Evolutionary conservation across 2,329 filamentous ascomycete genomes (phyloP).

Genomic region (Alternaria sp.): DNA sequence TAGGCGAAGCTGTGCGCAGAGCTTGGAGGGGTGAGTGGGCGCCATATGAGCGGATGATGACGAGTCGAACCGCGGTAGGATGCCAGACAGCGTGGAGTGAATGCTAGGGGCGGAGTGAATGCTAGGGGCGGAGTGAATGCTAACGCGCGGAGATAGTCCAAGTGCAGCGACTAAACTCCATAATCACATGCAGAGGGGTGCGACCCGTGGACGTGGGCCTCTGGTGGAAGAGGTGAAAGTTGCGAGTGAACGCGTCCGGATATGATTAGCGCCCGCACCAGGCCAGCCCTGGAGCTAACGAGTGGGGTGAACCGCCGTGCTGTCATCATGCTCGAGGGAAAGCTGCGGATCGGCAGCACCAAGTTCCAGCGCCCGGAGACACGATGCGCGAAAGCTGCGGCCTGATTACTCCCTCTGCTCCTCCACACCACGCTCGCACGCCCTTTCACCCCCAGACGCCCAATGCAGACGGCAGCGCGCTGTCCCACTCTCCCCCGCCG

Average conservation of each 20-base stretch:
- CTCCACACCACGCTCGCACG: background rate
- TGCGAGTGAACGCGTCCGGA: constrained; percentile 13
- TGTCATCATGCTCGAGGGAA: constrained; percentile 20
- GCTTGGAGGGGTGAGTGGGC: constrained; percentile 5
- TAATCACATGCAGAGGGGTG: constrained; percentile 20
- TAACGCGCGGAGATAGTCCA: constrained; percentile 15
- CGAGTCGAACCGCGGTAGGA: background rate
- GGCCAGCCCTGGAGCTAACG: constrained; percentile 10
- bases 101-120: constrained; percentile 16
- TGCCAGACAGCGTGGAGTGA: background rate
- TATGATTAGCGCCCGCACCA: constrained; percentile 9
- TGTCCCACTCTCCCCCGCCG: constrained; percentile 8
- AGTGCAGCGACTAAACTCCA: constrained; percentile 7
- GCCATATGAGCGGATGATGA: constrained; percentile 21
- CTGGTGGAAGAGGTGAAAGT: constrained; percentile 6
- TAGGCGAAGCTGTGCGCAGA: constrained; percentile 13
- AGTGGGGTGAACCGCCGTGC: constrained; percentile 7
- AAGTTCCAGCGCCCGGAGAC: constrained; percentile 14
- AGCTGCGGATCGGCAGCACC: constrained; percentile 20
- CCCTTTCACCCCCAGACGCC: background rate
- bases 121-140: constrained; percentile 16
- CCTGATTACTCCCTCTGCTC: constrained; percentile 1
- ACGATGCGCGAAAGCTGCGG: constrained; percentile 12
- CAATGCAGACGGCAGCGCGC: constrained; percentile 10
- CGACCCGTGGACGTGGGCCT: too few relatives aligned